Evolutionary conservation across 345 rosid genomes (phyloP).

Genomic region (Populus simonii): DNA sequence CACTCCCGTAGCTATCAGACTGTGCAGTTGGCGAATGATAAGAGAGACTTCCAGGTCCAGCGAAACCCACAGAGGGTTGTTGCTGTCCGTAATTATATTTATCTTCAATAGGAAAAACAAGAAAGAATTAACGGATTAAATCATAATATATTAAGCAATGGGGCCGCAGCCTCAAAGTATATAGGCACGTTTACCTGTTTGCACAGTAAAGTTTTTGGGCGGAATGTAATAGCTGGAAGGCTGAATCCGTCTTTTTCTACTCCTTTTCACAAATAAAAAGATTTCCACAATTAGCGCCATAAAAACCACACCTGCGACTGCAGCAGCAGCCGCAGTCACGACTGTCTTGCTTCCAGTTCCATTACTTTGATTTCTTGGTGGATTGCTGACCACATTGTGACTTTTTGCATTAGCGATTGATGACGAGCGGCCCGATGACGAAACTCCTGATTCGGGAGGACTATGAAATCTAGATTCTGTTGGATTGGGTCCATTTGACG

Average conservation of each 20-base stretch:
- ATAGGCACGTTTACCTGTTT: slow-evolving; percentile 44
- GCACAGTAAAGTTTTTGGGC: slow-evolving; percentile 38
- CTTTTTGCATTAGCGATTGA: neutral
- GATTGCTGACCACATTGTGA: neutral
- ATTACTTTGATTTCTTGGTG: slow-evolving; percentile 3
- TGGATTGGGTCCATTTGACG: slow-evolving; percentile 26
- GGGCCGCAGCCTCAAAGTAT: neutral
- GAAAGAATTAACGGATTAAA: neutral
- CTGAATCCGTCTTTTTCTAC: slow-evolving; percentile 38
- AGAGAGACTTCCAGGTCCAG: slow-evolving; percentile 34
- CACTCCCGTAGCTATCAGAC: slow-evolving; percentile 52
- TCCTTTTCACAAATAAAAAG: slow-evolving; percentile 39
- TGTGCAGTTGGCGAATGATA: slow-evolving; percentile 41
- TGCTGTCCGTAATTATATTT: slow-evolving; percentile 49
- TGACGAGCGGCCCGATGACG: slow-evolving; percentile 9
- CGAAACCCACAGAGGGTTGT: slow-evolving; percentile 26
- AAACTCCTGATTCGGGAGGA: slow-evolving; percentile 8
- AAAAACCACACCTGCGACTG: slow-evolving; percentile 48
- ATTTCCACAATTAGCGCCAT: slow-evolving; percentile 46
- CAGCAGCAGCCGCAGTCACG: slow-evolving; percentile 32
- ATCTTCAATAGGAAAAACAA: slow-evolving; percentile 34
- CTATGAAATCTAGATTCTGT: neutral
- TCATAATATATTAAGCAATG: neutral
- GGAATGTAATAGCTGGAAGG: slow-evolving; percentile 41
- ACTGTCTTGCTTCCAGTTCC: slow-evolving; percentile 1